Evolutionary conservation across 129 eudicot genomes (phyloP).

Genomic region (Chrysanthemum seticuspe): DNA sequence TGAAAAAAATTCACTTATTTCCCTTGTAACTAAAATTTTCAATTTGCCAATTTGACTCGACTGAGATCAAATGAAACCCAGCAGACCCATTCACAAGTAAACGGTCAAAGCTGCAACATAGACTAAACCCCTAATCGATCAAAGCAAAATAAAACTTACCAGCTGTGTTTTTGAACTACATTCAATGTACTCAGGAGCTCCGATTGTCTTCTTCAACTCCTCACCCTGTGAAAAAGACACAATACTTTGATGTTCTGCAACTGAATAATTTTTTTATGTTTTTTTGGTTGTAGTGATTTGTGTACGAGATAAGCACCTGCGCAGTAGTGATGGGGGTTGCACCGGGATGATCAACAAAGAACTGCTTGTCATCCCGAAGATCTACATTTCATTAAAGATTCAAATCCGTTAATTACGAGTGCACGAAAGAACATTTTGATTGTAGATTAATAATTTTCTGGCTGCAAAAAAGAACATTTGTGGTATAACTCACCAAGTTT

Average conservation of each 20-base stretch:
- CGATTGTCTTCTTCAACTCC: conserved; percentile 79
- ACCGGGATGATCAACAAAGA: conserved; percentile 73
- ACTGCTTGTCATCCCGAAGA: conserved; percentile 88
- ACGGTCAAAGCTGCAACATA: background rate
- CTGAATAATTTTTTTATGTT: conserved; percentile 3
- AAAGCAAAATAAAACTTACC: conserved; percentile 33
- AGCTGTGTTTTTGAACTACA: conserved; percentile 97
- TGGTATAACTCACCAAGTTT: conserved; percentile 75
- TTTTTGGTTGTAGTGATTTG: background rate
- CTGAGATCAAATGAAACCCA: background rate
- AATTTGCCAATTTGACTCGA: background rate
- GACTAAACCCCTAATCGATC: background rate
- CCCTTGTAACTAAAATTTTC: background rate
- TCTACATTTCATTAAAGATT: conserved; percentile 39
- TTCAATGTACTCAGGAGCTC: conserved; percentile 91
- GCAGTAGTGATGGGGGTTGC: conserved; percentile 68
- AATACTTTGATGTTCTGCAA: background rate
- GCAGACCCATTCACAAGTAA: background rate
- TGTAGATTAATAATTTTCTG: background rate
- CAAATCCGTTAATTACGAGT: background rate
- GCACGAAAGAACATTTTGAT: background rate
- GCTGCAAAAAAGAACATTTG: conserved; percentile 5
- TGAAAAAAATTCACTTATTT: background rate
- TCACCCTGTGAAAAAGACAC: conserved; percentile 55
- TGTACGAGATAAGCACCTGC: conserved; percentile 46